Evolutionary conservation across 2,329 filamentous ascomycete genomes (phyloP), one percentile per base, ranked within the genome.

Genomic region (Ceratocystis papillata): DNA sequence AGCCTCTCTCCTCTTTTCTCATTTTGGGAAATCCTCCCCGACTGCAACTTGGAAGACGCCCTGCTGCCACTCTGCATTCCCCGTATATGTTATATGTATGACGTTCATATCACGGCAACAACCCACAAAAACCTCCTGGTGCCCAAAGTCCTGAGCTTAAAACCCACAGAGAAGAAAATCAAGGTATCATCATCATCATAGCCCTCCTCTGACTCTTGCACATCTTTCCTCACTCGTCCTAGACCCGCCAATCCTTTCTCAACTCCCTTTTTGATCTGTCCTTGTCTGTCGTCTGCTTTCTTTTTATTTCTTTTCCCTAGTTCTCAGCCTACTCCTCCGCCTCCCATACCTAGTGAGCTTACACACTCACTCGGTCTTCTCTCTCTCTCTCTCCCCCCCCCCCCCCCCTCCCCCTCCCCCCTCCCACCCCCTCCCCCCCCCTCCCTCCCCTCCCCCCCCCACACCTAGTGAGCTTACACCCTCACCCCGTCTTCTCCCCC

Each of bases 1-100:
- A 50, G 63, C 28, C 57, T 65, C 48, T 62, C 20, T 10, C 53
- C 57, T 65, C 37, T 65, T 65, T 62, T 33, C 64, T 62, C 57
- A 45, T 62, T 46, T 20, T 48, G 6, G 33, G 25, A 44, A 22
- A 46, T 61, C 53, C 55, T 53, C 22, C 28, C 64, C 59, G 25
- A 59, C 25, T 59, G 22, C 28, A 59, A 33, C 25, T 59, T 41
- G 37, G 7, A 37, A 59, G 28, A 59, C 53, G 53, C 25, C 53
- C 28, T 55, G 28, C 53, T 33, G 28, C 53, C 12, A 59, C 53
- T 59, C 28, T 59, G 28, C 53, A 33, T 30, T 30, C 25, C 22
- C 46, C 46, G 46, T 41, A 41, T 4, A 25, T 53, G 25, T 25
- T 53, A 53, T 28, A 28, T 25, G 25, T 59, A 59, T 59, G 53